Evolutionary conservation across 768 basidiomycete species (phyloP).

Genomic region (Panellus pusillus): DNA sequence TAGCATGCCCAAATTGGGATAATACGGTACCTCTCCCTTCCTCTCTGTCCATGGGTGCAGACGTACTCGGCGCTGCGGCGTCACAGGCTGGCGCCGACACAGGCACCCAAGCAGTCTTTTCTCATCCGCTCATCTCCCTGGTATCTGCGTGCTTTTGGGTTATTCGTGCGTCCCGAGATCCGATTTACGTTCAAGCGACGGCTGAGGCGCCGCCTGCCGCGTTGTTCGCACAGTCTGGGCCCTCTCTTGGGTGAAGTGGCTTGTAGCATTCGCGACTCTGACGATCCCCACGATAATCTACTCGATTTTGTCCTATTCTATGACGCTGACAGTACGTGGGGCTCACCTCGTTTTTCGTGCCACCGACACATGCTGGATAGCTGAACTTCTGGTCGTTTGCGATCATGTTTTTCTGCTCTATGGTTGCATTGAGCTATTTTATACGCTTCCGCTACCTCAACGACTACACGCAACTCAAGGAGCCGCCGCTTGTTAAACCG

Average conservation of each 20-base stretch:
- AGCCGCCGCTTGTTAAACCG: constrained; percentile 78
- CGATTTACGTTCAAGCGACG: constrained; percentile 2
- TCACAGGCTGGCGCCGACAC: background rate
- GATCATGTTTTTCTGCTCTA: constrained; percentile 66
- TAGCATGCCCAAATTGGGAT: background rate
- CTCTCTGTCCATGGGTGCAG: background rate
- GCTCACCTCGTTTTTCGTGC: background rate
- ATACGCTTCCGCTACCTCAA: constrained; percentile 82
- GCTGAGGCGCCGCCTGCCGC: constrained; percentile 2
- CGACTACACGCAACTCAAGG: constrained; percentile 72
- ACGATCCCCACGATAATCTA: constrained; percentile 79
- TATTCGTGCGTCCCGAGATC: constrained; percentile 54
- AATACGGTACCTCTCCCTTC: background rate
- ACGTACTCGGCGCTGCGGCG: background rate
- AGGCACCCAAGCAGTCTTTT: constrained; percentile 1
- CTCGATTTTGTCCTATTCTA: constrained; percentile 77
- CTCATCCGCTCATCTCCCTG: constrained; percentile 74
- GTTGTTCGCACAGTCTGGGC: constrained; percentile 62
- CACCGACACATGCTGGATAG: constrained; percentile 34
- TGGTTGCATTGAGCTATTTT: constrained; percentile 76
- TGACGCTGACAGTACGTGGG: constrained; percentile 78
- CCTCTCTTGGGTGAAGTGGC: constrained; percentile 70
- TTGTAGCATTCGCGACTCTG: constrained; percentile 81
- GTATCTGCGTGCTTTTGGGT: constrained; percentile 86
- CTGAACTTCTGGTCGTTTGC: constrained; percentile 92